Base-by-base conservation (phyloP, 192 early-diverging fungal species). In the Gamsiella multidivaricata region DNA sequence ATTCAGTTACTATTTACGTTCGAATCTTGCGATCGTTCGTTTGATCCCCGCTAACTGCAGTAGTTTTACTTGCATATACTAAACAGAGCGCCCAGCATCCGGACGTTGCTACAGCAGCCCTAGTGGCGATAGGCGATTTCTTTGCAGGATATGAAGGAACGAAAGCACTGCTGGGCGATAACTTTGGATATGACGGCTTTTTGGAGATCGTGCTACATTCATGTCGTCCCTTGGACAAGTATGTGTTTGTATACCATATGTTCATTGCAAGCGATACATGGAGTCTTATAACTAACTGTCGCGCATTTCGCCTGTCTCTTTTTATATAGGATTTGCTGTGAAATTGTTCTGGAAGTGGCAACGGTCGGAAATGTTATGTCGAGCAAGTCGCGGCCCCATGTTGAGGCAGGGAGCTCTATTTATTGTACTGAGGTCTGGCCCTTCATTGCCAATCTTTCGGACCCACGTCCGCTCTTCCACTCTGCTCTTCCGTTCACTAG, bases 171-270 rank as follows among this genome's bases (percentile, higher is more conserved):
- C 33, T 70, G 2, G 80, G 72, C 3, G 66, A 70, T 29, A 57
- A 47, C 25, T 81, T 81, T 57, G 72, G 67, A 28, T 81, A 81
- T 54, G 80, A 81, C 63, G 80, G 80, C 1, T 81, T 81, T 23
- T 31, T 81, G 2, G 80, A 81, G 60, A 67, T 81, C 23, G 69
- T 81, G 5, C 51, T 76, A 23, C 64, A 69, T 37, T 81, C 80
- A 33, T 65, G 67, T 32, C 50, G 67, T 26, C 80, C 80, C 12
- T 52, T 81, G 33, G 80, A 81, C 46, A 81, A 76, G 80, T 81
- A 76, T 32, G 71, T 47, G 4, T 15, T 5, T 15, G n/a, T n/a
- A n/a, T n/a, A n/a, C n/a, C n/a, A n/a, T 18, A 42, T 18, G 3
- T 11, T 15, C 41, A 42, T 42, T 18, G 41, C 11, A n/a, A n/a